phyloP scores from a whole-genome alignment of 2,329 filamentous ascomycete species.

The Botrytis medusae region DNA sequence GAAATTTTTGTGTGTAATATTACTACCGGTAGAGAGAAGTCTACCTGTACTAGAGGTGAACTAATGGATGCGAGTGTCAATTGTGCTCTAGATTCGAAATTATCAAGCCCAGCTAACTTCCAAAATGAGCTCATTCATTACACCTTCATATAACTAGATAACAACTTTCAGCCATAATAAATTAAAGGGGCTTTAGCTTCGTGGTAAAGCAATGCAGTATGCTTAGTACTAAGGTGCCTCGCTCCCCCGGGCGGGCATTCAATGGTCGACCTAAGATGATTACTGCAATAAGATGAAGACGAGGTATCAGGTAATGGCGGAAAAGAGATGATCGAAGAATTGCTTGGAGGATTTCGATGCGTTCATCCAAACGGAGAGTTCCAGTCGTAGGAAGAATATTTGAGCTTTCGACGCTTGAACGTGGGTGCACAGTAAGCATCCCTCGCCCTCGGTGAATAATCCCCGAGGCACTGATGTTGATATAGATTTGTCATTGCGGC shows the following conservation, averaged over 20 bases:
- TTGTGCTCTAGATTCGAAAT: no score
- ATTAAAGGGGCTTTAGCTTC: background rate
- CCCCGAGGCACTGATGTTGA: no score
- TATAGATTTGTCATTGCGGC: no score
- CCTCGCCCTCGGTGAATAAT: no score
- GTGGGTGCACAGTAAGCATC: no score
- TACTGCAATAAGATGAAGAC: background rate
- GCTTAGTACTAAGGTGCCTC: background rate
- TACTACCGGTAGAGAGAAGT: background rate
- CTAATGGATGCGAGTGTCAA: background rate
- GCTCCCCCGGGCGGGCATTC: background rate
- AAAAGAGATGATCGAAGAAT: no score
- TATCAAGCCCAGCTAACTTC: background rate
- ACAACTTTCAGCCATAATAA: fast-evolving
- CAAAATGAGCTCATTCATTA: background rate
- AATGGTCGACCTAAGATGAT: background rate
- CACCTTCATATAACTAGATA: background rate
- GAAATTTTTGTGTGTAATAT: background rate
- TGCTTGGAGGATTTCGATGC: no score
- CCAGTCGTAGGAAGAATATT: no score
- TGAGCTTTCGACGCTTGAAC: no score
- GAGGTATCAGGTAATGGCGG: no score
- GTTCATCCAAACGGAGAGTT: no score
- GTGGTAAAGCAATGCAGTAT: background rate
- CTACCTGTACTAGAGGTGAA: background rate